Evolutionary conservation across 495 filamentous ascomycete genomes (phyloP).

Genomic region (Podospora pseudoanserina): DNA sequence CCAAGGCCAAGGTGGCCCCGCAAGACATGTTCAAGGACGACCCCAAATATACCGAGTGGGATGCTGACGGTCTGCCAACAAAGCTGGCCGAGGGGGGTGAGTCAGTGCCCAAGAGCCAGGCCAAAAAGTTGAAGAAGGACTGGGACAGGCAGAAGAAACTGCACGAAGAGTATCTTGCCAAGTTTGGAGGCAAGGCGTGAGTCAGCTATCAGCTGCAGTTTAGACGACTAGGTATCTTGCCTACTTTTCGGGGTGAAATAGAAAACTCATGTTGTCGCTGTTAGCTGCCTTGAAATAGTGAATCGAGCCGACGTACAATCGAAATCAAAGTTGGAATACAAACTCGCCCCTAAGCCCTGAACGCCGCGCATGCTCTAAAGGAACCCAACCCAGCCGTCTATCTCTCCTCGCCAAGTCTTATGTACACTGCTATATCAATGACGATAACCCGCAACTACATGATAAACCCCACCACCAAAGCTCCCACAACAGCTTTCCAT

Average conservation of each 20-base stretch:
- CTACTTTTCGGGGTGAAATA: neutral
- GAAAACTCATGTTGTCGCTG: neutral
- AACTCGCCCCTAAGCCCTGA: neutral
- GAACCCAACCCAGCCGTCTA: neutral
- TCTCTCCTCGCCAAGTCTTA: neutral
- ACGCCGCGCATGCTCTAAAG: neutral
- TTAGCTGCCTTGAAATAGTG: too few species aligned
- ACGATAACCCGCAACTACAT: neutral
- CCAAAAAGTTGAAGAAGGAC: conserved; percentile 85
- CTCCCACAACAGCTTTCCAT: neutral
- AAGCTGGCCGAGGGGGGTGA: conserved; percentile 72
- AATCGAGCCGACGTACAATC: neutral
- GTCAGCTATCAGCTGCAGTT: neutral
- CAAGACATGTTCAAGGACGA: conserved; percentile 69
- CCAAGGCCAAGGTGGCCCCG: conserved; percentile 68
- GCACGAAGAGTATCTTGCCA: conserved; percentile 57
- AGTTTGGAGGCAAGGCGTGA: conserved; percentile 22
- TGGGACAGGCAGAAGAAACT: conserved; percentile 90
- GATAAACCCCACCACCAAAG: neutral
- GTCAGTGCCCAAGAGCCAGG: conserved; percentile 65
- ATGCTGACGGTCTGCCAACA: conserved; percentile 78
- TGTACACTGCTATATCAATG: neutral
- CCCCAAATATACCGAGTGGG: conserved; percentile 74
- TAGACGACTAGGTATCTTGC: neutral
- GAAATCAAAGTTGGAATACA: neutral